Evolutionary conservation across 1,284 basidiomycete genomes (phyloP), one percentile per base, ranked within the genome.

Genomic region (Ganoderma sinense): DNA sequence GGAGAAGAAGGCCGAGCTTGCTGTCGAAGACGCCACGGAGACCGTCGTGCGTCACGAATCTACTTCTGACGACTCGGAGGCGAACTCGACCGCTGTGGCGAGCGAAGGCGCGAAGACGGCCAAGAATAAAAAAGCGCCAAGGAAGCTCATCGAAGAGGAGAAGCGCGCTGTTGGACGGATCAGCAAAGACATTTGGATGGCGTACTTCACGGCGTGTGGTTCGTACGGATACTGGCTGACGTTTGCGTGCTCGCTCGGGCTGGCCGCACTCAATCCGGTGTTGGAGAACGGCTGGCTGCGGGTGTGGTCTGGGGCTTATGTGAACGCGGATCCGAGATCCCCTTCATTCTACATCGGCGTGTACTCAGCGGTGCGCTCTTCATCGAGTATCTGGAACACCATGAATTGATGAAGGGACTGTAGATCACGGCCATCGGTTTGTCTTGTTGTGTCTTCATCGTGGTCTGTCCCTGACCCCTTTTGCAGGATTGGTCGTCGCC

Each of bases 121-220:
- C 3, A 88, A 71, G 79, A 67, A 79, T 69, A 91, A 88, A 79
- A 95, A 94, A 79, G 79, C 87, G 0, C 92, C 94, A 0, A 85
- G 95, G 62, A 97, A 97, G 81, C 86, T 98, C 26, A 86, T 98
- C 41, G 96, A 97, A 78, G 97, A 98, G 76, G 97, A 98, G 81
- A 91, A 91, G 72, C 88, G 95, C 8, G 96, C 95, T 0, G 91
- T 95, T 29, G 97, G 97, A 0, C 88, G 91, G 51, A 95, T 98
- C 67, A 83, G 88, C 61, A 85, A 84, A 71, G 88, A 91, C 55
- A 92, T 98, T 23, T 98, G 97, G 97, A 80, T 83, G 71, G 88
- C 89, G 0, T 98, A 97, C 78, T 82, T 97, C 77, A 81, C 81
- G 65, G 92, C 93, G 0, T 91, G 90, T 75, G 95, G 94, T 72